A percentile compares a stretch with the other conserved stretches of the same genome.
Evolutionary conservation across 345 rosid genomes (phyloP).

Genomic region (Arabis hirsuta): DNA sequence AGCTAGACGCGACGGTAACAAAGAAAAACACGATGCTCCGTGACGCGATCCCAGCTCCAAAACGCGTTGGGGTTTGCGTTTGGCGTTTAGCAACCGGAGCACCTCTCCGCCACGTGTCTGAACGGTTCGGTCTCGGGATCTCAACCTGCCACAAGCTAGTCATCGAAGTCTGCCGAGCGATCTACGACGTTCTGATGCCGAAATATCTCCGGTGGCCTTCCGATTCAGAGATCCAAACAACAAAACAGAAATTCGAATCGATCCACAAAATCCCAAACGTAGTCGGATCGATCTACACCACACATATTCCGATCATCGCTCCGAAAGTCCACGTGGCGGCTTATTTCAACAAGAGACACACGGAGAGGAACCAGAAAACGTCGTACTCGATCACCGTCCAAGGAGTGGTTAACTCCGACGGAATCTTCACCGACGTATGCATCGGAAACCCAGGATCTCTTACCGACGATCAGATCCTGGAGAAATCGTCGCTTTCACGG

Average conservation of each 20-base stretch:
- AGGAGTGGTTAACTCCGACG: slow-evolving; percentile 73
- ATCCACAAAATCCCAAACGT: slow-evolving; percentile 62
- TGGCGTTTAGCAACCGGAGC: slow-evolving; percentile 90
- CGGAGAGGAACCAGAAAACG: slow-evolving; percentile 82
- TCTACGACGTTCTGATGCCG: slow-evolving; percentile 65
- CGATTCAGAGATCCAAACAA: slow-evolving; percentile 46
- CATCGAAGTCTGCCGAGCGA: slow-evolving; percentile 79
- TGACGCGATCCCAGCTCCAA: slow-evolving; percentile 88
- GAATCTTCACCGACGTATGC: slow-evolving; percentile 76
- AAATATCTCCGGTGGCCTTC: slow-evolving; percentile 77
- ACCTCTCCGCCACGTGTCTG: slow-evolving; percentile 79
- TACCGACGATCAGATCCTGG: slow-evolving; percentile 74
- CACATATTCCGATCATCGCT: slow-evolving; percentile 80
- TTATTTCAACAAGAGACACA: slow-evolving; percentile 80
- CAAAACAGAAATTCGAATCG: slow-evolving; percentile 54
- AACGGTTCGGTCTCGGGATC: slow-evolving; percentile 81
- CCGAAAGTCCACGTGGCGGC: slow-evolving; percentile 73
- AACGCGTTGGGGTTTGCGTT: slow-evolving; percentile 86
- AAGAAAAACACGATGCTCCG: slow-evolving; percentile 92
- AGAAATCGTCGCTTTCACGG: slow-evolving; percentile 64
- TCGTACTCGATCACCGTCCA: slow-evolving; percentile 82
- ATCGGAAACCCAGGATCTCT: slow-evolving; percentile 90
- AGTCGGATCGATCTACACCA: slow-evolving; percentile 83
- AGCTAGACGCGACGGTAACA: slow-evolving; percentile 67
- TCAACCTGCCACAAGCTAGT: slow-evolving; percentile 90